phyloP scores from a whole-genome alignment of 139 green algal species.

The Coccomyxa sp. region DNA sequence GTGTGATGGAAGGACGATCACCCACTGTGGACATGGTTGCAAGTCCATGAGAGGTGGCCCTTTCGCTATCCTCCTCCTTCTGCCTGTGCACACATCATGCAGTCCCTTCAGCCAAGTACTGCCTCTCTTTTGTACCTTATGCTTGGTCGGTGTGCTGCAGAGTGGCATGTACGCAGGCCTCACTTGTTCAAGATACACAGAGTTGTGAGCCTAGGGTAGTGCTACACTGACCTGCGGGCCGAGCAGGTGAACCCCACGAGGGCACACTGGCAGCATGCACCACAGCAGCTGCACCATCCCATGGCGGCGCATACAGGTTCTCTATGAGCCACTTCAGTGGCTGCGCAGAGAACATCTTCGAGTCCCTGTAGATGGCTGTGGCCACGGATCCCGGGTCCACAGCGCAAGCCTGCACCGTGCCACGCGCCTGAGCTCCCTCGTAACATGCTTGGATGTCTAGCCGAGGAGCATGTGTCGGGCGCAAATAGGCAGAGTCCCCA shows the following conservation, averaged over 20 bases:
- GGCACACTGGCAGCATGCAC: slow-evolving; percentile 57
- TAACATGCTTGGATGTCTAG: not conserved
- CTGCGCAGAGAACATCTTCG: slow-evolving; percentile 32
- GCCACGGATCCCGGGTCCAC: slow-evolving; percentile 68
- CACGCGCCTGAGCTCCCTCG: not conserved
- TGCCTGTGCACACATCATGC: no score
- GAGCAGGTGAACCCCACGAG: slow-evolving; percentile 18
- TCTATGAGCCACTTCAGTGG: slow-evolving; percentile 55
- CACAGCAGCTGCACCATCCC: slow-evolving; percentile 52
- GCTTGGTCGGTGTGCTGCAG: no score
- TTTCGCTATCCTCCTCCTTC: no score
- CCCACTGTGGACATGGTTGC: no score
- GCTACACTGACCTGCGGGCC: no score
- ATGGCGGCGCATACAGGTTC: slow-evolving; percentile 56
- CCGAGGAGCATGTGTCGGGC: not conserved
- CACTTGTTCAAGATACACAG: no score
- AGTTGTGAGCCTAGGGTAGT: no score
- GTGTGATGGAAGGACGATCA: no score
- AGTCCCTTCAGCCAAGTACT: no score
- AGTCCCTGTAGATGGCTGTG: slow-evolving; percentile 63
- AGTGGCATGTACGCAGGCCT: no score
- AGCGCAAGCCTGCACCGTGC: slow-evolving; percentile 21
- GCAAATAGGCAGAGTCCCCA: not conserved
- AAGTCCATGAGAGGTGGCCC: no score
- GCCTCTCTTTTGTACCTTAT: no score